phyloP scores from a whole-genome alignment of 1,284 basidiomycete species.

The Boletus albobrunnescens region DNA sequence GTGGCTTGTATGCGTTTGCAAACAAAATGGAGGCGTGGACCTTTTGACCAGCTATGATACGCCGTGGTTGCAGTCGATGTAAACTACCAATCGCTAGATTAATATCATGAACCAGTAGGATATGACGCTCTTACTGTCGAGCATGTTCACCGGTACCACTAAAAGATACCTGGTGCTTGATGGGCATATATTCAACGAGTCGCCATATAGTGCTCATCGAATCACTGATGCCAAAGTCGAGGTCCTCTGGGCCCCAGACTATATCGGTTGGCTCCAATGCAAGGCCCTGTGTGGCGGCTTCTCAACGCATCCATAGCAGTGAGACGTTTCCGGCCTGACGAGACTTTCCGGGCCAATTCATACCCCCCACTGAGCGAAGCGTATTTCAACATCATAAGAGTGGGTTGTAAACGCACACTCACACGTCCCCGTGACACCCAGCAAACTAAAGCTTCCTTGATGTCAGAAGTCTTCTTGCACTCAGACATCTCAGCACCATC shows the following conservation, averaged over 20 bases:
- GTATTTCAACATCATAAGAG: too few species aligned
- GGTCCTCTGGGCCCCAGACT: conserved; percentile 26
- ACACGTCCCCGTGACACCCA: conserved; percentile 35
- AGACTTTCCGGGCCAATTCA: conserved; percentile 11
- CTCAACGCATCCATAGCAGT: conserved; percentile 28
- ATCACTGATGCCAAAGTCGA: conserved; percentile 22
- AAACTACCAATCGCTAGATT: conserved; percentile 10
- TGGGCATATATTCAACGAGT: conserved; percentile 24
- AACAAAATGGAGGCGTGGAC: conserved; percentile 30
- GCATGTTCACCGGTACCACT: conserved; percentile 10
- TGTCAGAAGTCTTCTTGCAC: conserved; percentile 7
- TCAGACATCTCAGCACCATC: too few species aligned
- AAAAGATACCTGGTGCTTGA: conserved; percentile 27
- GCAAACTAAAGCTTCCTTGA: conserved; percentile 36
- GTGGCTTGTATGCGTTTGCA: conserved; percentile 24
- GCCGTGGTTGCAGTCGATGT: conserved; percentile 21
- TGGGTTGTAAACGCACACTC: too few species aligned
- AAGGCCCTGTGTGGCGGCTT: conserved; percentile 25
- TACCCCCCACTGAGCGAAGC: conserved; percentile 19
- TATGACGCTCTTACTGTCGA: conserved; percentile 12
- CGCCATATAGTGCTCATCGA: conserved; percentile 25
- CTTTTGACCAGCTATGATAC: conserved; percentile 31
- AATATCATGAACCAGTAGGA: background rate
- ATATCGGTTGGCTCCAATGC: conserved; percentile 19
- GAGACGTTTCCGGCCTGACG: conserved; percentile 26